Base-by-base conservation (phyloP, 495 filamentous ascomycete genomes). In the Aspergillus haitiensis region DNA sequence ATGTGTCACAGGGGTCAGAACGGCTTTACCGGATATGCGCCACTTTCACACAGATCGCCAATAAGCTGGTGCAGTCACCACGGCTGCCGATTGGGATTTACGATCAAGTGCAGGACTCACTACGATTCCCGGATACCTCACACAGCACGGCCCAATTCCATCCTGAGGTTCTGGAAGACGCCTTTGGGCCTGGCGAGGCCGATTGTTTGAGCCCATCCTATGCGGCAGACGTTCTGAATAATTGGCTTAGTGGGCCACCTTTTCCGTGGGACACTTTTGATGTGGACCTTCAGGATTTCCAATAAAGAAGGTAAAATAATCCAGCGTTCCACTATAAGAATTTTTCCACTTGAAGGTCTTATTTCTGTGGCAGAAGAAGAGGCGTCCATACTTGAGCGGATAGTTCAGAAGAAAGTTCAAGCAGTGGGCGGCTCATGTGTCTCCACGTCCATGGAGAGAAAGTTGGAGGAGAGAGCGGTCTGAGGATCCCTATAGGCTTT, bases 241-340 rank as follows among this genome's bases (percentile, higher is more conserved):
- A 39, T 11, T 58, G 55, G 55, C 31, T 58, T 10, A 58, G 18
- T 31, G 55, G 45, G 1, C 55, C 44, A 46, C 54, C 54, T 21
- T 58, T 58, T 50, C 45, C 32, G 46, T 58, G 55, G 55, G 33
- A 58, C n/a, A 37, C 10, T 16, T 40, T 58, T 12, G 55, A 58
- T 7, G 11, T 18, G 3, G 42, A 57, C 9, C 45, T 55, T 55
- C 37, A 45, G 10, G 18, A 10, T 7, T 54, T 6, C 15, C 7
- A 27, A 37, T 39, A 32, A 64, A 7, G 74, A 50, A 27, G 31
- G 44, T 8, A 47, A 11, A 21, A 27, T 40, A 40, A 1, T 40
- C 37, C 37, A 10, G 37, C 4, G 13, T 40, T 40, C 13, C n/a
- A n/a, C n/a, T n/a, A n/a, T n/a, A n/a, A n/a, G n/a, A n/a, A n/a